Base-by-base conservation (phyloP, 176 grass and related monocot species). In the Hyparrhenia diplandra region DNA sequence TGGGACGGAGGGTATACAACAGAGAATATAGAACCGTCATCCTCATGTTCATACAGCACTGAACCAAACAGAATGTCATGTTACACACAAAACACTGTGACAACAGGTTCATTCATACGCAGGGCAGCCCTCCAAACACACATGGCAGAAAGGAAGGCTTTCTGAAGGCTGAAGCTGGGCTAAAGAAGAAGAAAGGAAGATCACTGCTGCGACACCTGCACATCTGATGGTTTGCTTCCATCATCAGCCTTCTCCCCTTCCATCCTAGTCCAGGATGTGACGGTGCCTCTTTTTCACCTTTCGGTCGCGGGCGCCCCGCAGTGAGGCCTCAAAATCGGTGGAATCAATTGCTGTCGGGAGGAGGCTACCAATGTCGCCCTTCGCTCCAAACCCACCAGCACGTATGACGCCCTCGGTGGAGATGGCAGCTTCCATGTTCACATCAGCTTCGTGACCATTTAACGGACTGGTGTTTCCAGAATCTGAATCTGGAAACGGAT, bases 401-500 rank as follows among this genome's bases (percentile, higher is more conserved):
- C 81, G 80, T 24, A 90, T 42, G 16, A 94, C 71, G 36, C 92
- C 94, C 41, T 90, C 80, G 0, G 79, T n/a, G 10, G 74, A 88
- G 36, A 97, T 94, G 46, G 74, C 61, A 45, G 89, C 85, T 79
- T 94, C 91, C 82, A 94, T 94, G 43, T 92, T 89, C 52, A 89
- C 73, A 57, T 90, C 75, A 78, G 34, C 35, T 63, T 80, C 64
- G 14, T 75, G 47, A 13, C 39, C 47, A 39, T 75, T 88, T 2
- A 69, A 20, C 0, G 63, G 52, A 49, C 32, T 75, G 18, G 16
- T 37, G 41, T 82, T 57, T 45, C 36, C 28, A 32, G 12, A 25
- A 13, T 71, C 77, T 46, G 71, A 76, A 71, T 71, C 27, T 46
- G 21, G 28, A 71, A 54, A 6, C 7, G 29, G 52, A 17, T 75